phyloP scores from a whole-genome alignment of 148 eudicot species.

The Rhododendron griersonianum region DNA sequence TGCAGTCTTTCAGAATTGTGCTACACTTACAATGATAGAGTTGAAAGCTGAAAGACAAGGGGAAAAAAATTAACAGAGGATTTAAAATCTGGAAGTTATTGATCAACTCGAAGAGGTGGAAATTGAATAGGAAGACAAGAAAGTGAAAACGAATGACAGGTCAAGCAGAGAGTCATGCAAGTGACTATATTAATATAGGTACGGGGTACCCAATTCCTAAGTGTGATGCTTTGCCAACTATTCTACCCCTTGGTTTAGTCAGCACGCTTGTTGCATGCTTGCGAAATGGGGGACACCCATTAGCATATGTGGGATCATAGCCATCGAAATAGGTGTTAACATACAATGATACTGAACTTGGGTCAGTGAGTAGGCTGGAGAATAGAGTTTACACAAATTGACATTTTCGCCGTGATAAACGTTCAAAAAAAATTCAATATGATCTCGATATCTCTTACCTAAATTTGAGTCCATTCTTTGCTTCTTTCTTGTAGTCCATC shows the following conservation, averaged over 20 bases:
- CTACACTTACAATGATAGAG: neutral
- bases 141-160: neutral
- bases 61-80: no score
- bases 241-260: neutral
- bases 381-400: neutral
- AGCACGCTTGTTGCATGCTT: neutral
- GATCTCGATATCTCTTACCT: slow-evolving; percentile 38
- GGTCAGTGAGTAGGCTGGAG: neutral
- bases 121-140: neutral
- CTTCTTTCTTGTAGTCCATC: slow-evolving; percentile 96
- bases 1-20: neutral
- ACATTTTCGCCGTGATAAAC: neutral
- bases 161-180: neutral
- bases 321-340: neutral
- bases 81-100: neutral
- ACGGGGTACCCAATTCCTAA: neutral
- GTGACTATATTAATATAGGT: neutral
- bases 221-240: neutral
- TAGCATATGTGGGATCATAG: neutral
- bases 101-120: neutral
- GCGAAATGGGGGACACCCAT: neutral
- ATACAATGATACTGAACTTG: neutral
- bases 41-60: neutral
- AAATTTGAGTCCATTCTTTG: slow-evolving; percentile 76
- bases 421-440: neutral